Evolutionary conservation across 2,329 filamentous ascomycete genomes (phyloP), one percentile per base, ranked within the genome.

Genomic region (Onygenales sp.): DNA sequence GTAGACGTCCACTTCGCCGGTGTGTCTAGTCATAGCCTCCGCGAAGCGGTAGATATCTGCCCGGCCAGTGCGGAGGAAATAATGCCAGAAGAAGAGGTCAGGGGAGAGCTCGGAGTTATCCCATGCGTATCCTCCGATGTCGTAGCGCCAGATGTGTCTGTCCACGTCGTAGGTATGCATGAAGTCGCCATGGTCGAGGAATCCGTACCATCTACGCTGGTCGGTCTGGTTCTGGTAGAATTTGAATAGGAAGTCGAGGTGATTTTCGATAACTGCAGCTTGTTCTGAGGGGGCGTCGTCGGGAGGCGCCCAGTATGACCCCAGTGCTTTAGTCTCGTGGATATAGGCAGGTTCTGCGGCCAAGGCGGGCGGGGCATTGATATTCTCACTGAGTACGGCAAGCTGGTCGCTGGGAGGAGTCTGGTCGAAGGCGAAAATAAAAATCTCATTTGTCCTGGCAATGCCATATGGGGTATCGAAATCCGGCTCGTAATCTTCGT

Each of bases 51-150:
- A 85, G 0, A 81, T 75, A 51, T 82, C 79, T 2, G 74, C 72
- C 2, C 77, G 70, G 0, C 80, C 80, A 0, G 80, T 84, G 8
- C 77, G 76, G 2, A 84, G 71, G 65, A 84, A 85, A 54, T 81
- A 79, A 3, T 74, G 75, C 82, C 82, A 84, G 59, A 84, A 76
- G 67, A 78, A 84, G 2, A 84, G 64, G 58, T 84, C 81, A 0
- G 82, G 78, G 0, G 81, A 84, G 0, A 85, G 70, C 61, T 85
- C 81, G 0, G 78, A 81, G 60, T 84, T 84, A 48, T 84, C 81
- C 82, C 82, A 84, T 0, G 80, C 81, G 54, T 80, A 84, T 0
- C 82, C 82, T 3, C 82, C 82, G 14, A 84, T 64, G 45, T 85
- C 82, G 53, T 84, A 84, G 1, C 79, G 74, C 82, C 82, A 85